Base-by-base conservation (phyloP, 495 filamentous ascomycete genomes). In the Neurospora sp. region DNA sequence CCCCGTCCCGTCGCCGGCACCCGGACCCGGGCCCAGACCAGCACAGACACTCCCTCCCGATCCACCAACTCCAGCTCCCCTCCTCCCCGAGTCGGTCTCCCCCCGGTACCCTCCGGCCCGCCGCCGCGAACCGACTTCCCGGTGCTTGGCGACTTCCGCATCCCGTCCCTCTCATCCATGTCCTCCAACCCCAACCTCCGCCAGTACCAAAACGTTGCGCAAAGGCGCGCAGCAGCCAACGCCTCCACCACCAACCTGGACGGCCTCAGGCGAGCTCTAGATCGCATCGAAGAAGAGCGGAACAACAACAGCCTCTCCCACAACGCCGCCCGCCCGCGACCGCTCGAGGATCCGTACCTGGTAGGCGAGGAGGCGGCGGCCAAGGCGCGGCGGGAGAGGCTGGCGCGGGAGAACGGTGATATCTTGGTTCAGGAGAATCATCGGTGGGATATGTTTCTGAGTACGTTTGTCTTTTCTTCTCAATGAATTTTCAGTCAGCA, bases 291-390 rank as follows among this genome's bases (percentile, higher is more conserved):
- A 40, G 79, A 83, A 66, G 76, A 78, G 77, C 75, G 79, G 28
- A 76, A 75, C 48, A 62, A 62, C 24, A 31, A 17, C 54, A 54
- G 13, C 21, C 45, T 11, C 1, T 31, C 11, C 13, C 34, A 62
- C 54, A 31, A 28, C 24, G 13, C 28, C 2, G 15, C 45, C 4
- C 73, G 76, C 24, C 69, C 83, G 15, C 77, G 84, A n/a, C 85
- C 84, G 34, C 81, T 85, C 31, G 86, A 88, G 76, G 86, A 88
- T 74, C 86, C 85, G 8, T 81, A 85, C 28, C 80, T 88, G 8
- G 86, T 87, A 1, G 86, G 86, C 39, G 86, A 88, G 78, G 81
- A 82, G 73, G 86, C 83, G 13, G 86, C 86, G 24, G 78, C 79
- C 24, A 73, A 76, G 69, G 86, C 85, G 24, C 74, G 83, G 70